Base-by-base conservation (phyloP, 805 yeast species). In the baker's yeast (Saccharomyces cerevisiae) region DNA sequence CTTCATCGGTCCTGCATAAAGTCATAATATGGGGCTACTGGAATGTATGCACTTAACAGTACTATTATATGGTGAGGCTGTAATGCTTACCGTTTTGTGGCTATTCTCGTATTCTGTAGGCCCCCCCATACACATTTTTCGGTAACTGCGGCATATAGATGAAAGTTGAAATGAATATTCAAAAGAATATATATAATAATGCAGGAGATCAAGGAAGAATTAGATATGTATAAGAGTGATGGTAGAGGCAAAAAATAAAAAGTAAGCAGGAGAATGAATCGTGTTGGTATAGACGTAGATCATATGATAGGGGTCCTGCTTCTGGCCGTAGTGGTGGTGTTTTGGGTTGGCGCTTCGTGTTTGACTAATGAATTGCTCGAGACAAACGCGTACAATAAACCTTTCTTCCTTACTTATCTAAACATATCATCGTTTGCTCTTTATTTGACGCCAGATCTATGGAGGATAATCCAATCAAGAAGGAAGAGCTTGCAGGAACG, bases 301-400 rank as follows among this genome's bases (percentile, higher is more conserved):
- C 22, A 36, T 17, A 17, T 36, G 22, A 24, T 36, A 17, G 43
- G 97, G 1, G 76, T 90, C 13, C 59, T 83, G n/a, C 79, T 87
- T 68, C 77, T 89, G 14, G 75, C 80, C 2, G 74, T 85, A 43
- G 97, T 90, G 51, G 88, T 90, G 31, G 65, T 86, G 0, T 78
- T 87, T 32, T 91, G 98, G 98, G 96, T 91, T 13, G 71, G 84
- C 41, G 87, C 96, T 3, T 87, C 95, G 6, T 90, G 89, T 60
- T 66, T 91, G 43, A 83, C 91, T 43, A 89, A 87, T 68, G 83
- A 80, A 46, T 71, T 87, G 41, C 84, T 87, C 61, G 88, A 82
- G 60, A 76, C 78, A 41, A 79, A 77, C 53, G 72, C 76, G 30
- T 91, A 87, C 69, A 71, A 87, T 48, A 92, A 91, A 69, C 97